Evolutionary conservation across 2,329 filamentous ascomycete species (phyloP), one percentile per base, ranked within the genome.

Genomic region (Fusarium torulosum): DNA sequence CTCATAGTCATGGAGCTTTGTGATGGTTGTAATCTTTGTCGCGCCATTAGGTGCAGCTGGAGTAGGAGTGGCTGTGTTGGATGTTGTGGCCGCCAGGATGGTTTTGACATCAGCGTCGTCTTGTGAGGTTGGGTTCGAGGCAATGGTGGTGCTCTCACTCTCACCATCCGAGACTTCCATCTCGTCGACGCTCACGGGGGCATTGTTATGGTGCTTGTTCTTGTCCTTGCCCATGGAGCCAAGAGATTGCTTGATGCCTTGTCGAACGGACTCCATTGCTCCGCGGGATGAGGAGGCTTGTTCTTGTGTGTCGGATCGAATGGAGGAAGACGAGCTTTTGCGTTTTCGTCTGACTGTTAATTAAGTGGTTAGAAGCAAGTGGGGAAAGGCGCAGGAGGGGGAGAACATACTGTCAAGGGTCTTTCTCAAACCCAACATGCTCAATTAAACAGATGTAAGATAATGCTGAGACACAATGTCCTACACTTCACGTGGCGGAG

Each of bases 341-440:
- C 63, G 67, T 63, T 70, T 70, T 52, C 64, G 59, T 65, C 64
- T 54, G 38, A 55, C 67, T 70, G 42, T 27, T 11, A 15, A 9
- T 42, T 6, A 11, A 29, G 14, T 41, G 3, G 50, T 53, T 27
- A 58, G 38, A 20, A 19, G 11, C 13, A 40, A 23, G 15, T 4
- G 44, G 20, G 33, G 11, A 14, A 33, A 25, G 4, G 23, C 11
- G 38, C 23, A 35, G 40, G 21, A 6, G 38, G n/a, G 27, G 47
- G 23, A 11, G n/a, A 23, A 42, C 54, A 17, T 63, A 66, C 67
- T 59, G 47, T 67, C 57, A 46, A 70, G 64, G 23, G 63, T 54
- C 33, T 70, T 69, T 49, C 53, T 53, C 53, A 70, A 59, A 31
- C 67, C 66, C 54, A 70, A 69, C 67, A 70, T 70, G 38, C 65